Conservation (phyloP, 495 filamentous ascomycete species). For the Pseudevernia furfuracea region DNA sequence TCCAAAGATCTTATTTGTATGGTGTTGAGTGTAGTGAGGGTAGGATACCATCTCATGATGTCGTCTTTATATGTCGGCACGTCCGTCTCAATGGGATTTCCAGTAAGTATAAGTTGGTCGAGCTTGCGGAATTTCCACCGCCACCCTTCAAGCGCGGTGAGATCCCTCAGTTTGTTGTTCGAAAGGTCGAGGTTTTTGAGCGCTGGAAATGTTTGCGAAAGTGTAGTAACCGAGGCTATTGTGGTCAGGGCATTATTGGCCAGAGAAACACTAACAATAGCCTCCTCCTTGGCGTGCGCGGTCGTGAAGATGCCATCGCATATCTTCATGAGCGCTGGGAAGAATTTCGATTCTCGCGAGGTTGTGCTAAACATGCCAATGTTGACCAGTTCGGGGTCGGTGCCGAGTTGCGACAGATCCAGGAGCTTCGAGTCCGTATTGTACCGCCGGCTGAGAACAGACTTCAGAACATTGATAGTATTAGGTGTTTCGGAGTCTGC, state of each 20-base stretch:
- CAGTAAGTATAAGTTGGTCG: constrained; percentile 68
- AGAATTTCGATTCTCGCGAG: constrained; percentile 74
- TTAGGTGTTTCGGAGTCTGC: constrained; percentile 33
- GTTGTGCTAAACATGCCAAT: constrained; percentile 69
- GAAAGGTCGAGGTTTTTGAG: constrained; percentile 80
- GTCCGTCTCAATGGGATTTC: constrained; percentile 61
- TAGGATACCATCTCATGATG: constrained; percentile 75
- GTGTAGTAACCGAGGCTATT: constrained; percentile 57
- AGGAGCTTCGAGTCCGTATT: constrained; percentile 61
- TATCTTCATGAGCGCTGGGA: constrained; percentile 78
- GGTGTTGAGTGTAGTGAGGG: constrained; percentile 63
- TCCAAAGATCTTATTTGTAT: constrained; percentile 61
- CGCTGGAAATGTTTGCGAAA: constrained; percentile 70
- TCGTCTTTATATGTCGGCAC: constrained; percentile 57
- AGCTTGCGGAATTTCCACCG: constrained; percentile 66
- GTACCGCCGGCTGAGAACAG: constrained; percentile 68
- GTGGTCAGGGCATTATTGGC: constrained; percentile 67
- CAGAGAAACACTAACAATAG: constrained; percentile 68
- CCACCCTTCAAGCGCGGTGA: constrained; percentile 57
- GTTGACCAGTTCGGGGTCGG: constrained; percentile 56
- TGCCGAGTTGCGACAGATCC: constrained; percentile 65
- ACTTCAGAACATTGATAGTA: constrained; percentile 37
- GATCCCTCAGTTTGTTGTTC: constrained; percentile 61
- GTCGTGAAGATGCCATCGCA: constrained; percentile 64
- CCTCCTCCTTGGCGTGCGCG: constrained; percentile 56